These are phyloP conservation scores for Fusarium sp. DNA, from an alignment of 2,329 filamentous ascomycete species.

Conservation along the genomic window DNA sequence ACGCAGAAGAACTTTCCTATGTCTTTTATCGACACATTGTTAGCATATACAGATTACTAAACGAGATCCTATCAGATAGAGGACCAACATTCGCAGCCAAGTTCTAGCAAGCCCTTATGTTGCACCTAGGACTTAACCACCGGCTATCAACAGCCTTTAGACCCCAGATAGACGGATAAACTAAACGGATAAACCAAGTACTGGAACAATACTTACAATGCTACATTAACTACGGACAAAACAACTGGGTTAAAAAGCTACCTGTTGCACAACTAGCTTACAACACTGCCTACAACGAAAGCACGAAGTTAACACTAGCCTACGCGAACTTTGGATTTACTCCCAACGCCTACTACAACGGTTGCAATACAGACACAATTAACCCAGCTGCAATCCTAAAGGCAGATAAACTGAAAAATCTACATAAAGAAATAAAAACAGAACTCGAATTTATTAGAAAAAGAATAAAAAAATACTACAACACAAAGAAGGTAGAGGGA, in stretches of 20 bases:
- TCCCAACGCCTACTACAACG: background rate
- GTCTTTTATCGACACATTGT: background rate
- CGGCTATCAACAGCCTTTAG: background rate
- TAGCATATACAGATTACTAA: background rate
- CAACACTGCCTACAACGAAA: background rate
- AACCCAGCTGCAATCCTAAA: background rate
- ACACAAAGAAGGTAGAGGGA: background rate
- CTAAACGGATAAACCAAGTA: background rate
- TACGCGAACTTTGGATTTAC: background rate
- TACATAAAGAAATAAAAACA: no score
- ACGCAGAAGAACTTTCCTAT: background rate
- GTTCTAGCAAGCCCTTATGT: background rate
- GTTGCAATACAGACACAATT: background rate
- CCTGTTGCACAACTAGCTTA: background rate
- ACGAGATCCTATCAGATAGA: background rate
- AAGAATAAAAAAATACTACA: background rate
- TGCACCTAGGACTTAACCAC: background rate
- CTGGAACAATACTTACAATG: slow-evolving; percentile 6
- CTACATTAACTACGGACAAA: slow-evolving; percentile 4
- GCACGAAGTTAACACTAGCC: background rate
- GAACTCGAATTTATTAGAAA: background rate
- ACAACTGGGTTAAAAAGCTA: background rate
- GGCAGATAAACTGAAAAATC: no score
- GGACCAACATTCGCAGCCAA: background rate
- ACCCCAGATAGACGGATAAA: background rate